A percentile compares a stretch with the other conserved stretches of the same genome.
Conservation (phyloP, 2,329 filamentous ascomycete species). For the Talaromyces sp. region DNA sequence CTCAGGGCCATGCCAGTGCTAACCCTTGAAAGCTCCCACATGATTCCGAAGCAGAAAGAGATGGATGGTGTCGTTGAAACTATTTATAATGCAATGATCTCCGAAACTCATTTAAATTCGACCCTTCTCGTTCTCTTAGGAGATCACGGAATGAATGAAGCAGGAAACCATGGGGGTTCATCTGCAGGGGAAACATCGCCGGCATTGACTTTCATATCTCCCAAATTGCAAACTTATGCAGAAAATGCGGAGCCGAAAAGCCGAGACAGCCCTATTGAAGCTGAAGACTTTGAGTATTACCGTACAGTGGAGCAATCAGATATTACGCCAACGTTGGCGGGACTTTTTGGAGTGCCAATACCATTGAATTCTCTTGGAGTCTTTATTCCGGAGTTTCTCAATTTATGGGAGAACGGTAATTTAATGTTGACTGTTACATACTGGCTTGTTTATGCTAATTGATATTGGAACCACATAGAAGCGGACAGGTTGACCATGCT, state of each 20-base stretch:
- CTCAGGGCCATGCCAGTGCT: slow-evolving; percentile 1
- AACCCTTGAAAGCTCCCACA: slow-evolving; percentile 64
- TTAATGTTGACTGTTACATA: slow-evolving; percentile 16
- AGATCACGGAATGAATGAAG: slow-evolving; percentile 99
- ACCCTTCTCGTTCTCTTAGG: slow-evolving; percentile 83
- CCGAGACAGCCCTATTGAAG: slow-evolving; percentile 53
- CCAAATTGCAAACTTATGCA: slow-evolving; percentile 55
- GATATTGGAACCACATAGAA: slow-evolving; percentile 25
- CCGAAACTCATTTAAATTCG: slow-evolving; percentile 65
- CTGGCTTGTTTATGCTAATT: not conserved
- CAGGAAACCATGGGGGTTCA: slow-evolving; percentile 92
- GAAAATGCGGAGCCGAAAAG: slow-evolving; percentile 47
- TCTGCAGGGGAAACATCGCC: slow-evolving; percentile 91
- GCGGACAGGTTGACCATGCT: slow-evolving; percentile 65
- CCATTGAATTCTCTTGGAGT: slow-evolving; percentile 87
- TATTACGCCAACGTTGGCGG: slow-evolving; percentile 82
- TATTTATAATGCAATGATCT: slow-evolving; percentile 73
- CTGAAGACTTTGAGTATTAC: slow-evolving; percentile 78
- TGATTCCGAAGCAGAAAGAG: slow-evolving; percentile 87
- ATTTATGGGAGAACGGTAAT: slow-evolving; percentile 68
- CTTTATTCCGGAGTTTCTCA: slow-evolving; percentile 74
- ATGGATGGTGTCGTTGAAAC: slow-evolving; percentile 81
- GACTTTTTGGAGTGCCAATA: slow-evolving; percentile 79
- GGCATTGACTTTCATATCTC: slow-evolving; percentile 85
- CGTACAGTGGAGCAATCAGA: slow-evolving; percentile 87